Evolutionary conservation across 108 stramenopile genomes (phyloP).

Genomic region (Aurantiochytrium sp.): DNA sequence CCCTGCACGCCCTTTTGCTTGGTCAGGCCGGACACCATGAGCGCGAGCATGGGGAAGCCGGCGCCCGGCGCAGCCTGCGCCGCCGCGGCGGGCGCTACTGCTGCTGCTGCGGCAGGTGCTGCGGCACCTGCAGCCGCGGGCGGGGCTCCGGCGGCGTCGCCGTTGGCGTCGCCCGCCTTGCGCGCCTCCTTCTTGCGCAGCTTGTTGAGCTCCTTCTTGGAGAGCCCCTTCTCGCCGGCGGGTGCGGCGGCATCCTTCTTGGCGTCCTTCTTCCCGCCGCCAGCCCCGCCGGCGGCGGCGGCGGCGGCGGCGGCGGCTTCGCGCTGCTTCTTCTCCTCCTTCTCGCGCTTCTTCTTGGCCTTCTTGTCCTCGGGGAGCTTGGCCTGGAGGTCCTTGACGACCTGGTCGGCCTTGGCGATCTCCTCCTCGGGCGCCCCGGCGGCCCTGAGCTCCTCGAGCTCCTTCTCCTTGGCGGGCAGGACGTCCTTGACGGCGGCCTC

Average conservation of each 20-base stretch:
- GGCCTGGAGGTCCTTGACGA: neutral
- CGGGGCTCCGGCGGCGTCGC: neutral
- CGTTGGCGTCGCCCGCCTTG: neutral
- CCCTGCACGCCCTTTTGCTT: neutral
- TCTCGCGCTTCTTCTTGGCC: constrained; percentile 29
- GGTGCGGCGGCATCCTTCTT: neutral
- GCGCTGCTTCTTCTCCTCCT: constrained; percentile 29
- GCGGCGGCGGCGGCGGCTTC: neutral
- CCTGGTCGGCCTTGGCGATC: neutral
- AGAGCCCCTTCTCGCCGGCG: neutral
- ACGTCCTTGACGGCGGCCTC: neutral
- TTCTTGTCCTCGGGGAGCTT: constrained; percentile 5
- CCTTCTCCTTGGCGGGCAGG: neutral
- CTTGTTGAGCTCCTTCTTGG: constrained; percentile 32
- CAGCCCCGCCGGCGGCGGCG: neutral
- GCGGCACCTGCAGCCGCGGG: neutral
- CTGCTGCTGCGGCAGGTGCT: neutral
- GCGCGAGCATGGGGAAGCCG: constrained; percentile 10
- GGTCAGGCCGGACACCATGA: constrained; percentile 28
- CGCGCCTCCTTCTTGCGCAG: neutral
- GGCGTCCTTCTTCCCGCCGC: too few relatives aligned
- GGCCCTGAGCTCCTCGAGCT: constrained; percentile 4
- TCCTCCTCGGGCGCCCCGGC: neutral
- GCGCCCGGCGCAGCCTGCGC: neutral
- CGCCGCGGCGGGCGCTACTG: neutral